Evolutionary conservation across 1,284 basidiomycete genomes (phyloP).

Genomic region (Ustilago curta): DNA sequence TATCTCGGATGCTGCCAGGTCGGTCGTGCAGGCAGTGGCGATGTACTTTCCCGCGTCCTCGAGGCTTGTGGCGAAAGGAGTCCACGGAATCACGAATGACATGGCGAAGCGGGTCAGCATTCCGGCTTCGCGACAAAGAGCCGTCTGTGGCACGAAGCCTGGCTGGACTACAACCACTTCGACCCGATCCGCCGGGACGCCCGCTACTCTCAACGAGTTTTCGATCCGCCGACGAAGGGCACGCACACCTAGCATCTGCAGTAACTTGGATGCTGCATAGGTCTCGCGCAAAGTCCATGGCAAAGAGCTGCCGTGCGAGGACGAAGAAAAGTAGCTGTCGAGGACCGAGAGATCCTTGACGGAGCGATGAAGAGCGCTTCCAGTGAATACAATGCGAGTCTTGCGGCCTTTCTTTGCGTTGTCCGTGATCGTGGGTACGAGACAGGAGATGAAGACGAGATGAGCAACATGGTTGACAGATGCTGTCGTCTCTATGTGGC

Average conservation of each 20-base stretch:
- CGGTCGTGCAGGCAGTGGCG: conserved; percentile 34
- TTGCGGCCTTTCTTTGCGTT: conserved; percentile 30
- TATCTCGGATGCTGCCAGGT: conserved; percentile 6
- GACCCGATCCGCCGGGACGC: conserved; percentile 3
- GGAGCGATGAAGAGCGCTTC: conserved; percentile 42
- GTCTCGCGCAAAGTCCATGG: conserved; percentile 42
- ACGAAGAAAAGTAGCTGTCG: conserved; percentile 24
- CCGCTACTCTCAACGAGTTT: background rate
- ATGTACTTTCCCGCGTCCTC: conserved; percentile 44
- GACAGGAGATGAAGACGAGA: conserved; percentile 44
- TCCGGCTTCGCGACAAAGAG: conserved; percentile 28
- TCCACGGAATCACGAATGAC: conserved; percentile 42
- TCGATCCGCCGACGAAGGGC: conserved; percentile 38
- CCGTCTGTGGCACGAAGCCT: conserved; percentile 48
- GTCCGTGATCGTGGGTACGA: conserved; percentile 23
- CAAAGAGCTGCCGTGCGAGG: conserved; percentile 10
- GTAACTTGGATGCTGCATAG: conserved; percentile 50
- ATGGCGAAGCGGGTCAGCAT: conserved; percentile 33
- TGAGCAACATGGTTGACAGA: conserved; percentile 53
- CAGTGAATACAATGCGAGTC: conserved; percentile 53
- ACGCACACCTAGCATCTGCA: conserved; percentile 52
- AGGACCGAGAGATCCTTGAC: conserved; percentile 31
- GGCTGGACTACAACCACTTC: conserved; percentile 48
- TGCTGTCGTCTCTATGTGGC: conserved; percentile 41
- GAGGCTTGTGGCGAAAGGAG: conserved; percentile 36